Conservation (phyloP, 2,329 filamentous ascomycete genomes). For the Colletotrichum eleusines region DNA sequence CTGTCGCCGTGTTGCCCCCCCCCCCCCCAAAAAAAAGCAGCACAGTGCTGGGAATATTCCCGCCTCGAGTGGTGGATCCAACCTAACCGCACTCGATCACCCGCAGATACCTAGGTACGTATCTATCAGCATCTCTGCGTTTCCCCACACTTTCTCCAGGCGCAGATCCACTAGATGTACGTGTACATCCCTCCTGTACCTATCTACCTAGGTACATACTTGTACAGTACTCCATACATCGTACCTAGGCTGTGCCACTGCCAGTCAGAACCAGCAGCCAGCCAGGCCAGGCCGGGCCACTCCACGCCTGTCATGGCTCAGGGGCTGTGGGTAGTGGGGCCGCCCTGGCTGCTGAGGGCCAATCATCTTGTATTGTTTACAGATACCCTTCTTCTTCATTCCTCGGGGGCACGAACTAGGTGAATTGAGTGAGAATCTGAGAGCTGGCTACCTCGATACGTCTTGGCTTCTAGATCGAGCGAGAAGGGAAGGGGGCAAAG, state of each 20-base stretch:
- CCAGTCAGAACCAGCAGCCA: constrained; percentile 24
- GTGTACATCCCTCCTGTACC: too few species aligned
- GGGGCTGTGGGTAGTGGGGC: constrained; percentile 21
- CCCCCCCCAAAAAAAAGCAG: too few species aligned
- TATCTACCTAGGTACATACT: too few species aligned
- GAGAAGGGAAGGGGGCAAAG: constrained; percentile 25
- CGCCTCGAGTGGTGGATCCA: constrained; percentile 10
- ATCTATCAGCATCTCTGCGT: constrained; percentile 7
- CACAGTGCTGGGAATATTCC: constrained; percentile 32
- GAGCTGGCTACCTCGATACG: constrained; percentile 27
- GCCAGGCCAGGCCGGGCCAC: constrained; percentile 24
- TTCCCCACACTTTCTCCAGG: constrained; percentile 42
- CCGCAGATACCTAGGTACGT: constrained; percentile 33
- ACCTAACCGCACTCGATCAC: constrained; percentile 15
- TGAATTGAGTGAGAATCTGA: constrained; percentile 12
- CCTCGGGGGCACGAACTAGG: not conserved
- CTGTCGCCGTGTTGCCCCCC: too few species aligned
- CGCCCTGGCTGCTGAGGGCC: not conserved
- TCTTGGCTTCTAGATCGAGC: constrained; percentile 21
- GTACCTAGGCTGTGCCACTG: constrained; percentile 30
- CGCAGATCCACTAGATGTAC: constrained; percentile 3
- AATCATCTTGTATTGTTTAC: constrained; percentile 20
- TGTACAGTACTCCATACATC: too few species aligned
- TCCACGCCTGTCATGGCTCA: constrained; percentile 31
- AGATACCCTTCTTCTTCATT: constrained; percentile 1